Percentiles rank a stretch among this genome's conserved stretches.
phyloP scores from a whole-genome alignment of 805 yeast species.

The Barnettozyma botsteinii region DNA sequence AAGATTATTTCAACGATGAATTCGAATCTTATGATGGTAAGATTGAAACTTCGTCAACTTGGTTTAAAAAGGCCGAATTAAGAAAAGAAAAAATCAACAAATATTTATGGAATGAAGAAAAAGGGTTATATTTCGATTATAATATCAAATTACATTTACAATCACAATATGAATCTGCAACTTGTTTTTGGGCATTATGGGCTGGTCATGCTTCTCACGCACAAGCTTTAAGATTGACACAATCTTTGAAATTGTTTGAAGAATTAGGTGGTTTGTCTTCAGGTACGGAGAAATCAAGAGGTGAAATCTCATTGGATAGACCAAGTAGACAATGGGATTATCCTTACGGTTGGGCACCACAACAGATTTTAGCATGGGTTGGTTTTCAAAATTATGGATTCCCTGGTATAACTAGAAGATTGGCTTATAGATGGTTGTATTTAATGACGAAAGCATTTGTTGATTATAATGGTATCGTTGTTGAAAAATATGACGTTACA shows the following conservation, averaged over 20 bases:
- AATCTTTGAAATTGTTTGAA: slow-evolving; percentile 66
- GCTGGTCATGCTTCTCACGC: slow-evolving; percentile 58
- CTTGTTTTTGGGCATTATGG: slow-evolving; percentile 92
- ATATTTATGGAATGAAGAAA: slow-evolving; percentile 79
- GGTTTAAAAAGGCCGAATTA: slow-evolving; percentile 52
- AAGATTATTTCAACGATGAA: slow-evolving; percentile 46
- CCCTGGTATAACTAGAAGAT: slow-evolving; percentile 54
- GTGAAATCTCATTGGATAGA: slow-evolving; percentile 57
- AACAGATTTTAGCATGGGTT: slow-evolving; percentile 90
- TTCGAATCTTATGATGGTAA: slow-evolving; percentile 35
- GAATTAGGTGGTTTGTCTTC: slow-evolving; percentile 85
- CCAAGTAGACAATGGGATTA: slow-evolving; percentile 98
- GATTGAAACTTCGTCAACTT: slow-evolving; percentile 43
- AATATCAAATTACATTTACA: slow-evolving; percentile 52
- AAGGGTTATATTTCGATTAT: slow-evolving; percentile 80
- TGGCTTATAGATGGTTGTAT: slow-evolving; percentile 84
- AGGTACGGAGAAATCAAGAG: slow-evolving; percentile 71
- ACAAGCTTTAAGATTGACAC: slow-evolving; percentile 63
- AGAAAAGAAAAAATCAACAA: slow-evolving; percentile 55
- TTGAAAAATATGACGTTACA: slow-evolving; percentile 90
- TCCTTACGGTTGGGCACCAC: slow-evolving; percentile 99
- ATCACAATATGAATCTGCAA: slow-evolving; percentile 74
- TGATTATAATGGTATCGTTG: slow-evolving; percentile 90
- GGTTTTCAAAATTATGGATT: slow-evolving; percentile 75
- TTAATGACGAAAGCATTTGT: slow-evolving; percentile 87